Base-by-base conservation (phyloP, 805 yeast genomes). In the Saccharomycopsis schoenii region DNA sequence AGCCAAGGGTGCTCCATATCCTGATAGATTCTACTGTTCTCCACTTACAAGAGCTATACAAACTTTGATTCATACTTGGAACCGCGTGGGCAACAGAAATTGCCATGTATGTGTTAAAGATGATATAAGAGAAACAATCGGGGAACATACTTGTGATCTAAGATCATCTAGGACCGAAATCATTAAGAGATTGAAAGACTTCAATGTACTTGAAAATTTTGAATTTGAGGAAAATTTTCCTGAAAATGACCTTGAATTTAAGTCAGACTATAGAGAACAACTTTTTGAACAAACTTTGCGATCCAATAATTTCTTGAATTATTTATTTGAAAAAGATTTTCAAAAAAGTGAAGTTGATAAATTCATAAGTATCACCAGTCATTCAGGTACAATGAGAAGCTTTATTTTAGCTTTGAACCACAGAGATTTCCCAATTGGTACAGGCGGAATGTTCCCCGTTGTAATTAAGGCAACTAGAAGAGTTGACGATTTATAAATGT, bases 21-120 rank as follows among this genome's bases (percentile, higher is more conserved):
- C 89, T 0, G 69, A 76, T 24, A 74, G 72, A 52, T 83, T 80
- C 64, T 85, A 79, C 68, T 77, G 79, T 36, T 83, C 88, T 1
- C 89, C 90, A 0, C 77, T 85, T 71, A 82, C 85, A 56, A 75
- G 90, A 66, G 81, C 88, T 24, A 73, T 80, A n/a, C 78, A 78
- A 66, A 85, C 90, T 0, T 73, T 80, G 64, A 72, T 75, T 5
- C 69, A 76, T 55, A 83, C 89, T 1, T 80, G 83, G 80, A 69
- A 74, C 11, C 80, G 74, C n/a, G 59, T 64, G 34, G 10, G 34
- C n/a, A 47, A 5, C 25, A 21, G 43, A 1, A 58, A 61, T 14
- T 47, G 42, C 39, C 24, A 41, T 10, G 60, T 60, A 29, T n/a
- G 50, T 29, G 69, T 71, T 43, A 72, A 74, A 36, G 89, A 84